A percentile compares a stretch with the other conserved stretches of the same genome.
phyloP scores from a whole-genome alignment of 805 yeast species.

The Diddensiella caesifluorescens region DNA sequence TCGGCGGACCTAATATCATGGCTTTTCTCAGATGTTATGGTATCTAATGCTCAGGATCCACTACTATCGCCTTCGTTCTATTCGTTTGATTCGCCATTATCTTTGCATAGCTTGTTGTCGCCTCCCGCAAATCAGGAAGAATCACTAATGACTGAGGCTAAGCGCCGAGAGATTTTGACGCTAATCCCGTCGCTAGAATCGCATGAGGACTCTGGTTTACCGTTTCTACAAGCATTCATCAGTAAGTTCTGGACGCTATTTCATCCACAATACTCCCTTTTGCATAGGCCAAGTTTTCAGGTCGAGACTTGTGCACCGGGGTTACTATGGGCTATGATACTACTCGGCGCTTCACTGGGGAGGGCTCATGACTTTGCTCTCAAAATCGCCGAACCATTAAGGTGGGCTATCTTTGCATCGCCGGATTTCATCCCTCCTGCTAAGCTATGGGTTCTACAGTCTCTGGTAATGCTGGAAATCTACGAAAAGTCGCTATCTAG shows the following conservation, averaged over 20 bases:
- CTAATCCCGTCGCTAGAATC: conserved; percentile 30
- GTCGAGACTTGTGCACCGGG: conserved; percentile 45
- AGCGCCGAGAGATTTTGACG: conserved; percentile 23
- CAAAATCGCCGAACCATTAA: conserved; percentile 49
- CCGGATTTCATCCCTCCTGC: conserved; percentile 75
- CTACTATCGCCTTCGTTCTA: conserved; percentile 25
- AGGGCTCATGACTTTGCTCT: conserved; percentile 37
- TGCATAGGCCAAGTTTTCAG: conserved; percentile 55
- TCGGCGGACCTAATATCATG: conserved; percentile 30
- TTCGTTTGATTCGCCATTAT: conserved; percentile 36
- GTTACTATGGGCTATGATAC: conserved; percentile 49
- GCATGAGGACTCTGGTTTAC: conserved; percentile 34
- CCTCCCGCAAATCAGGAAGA: conserved; percentile 35
- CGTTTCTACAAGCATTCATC: conserved; percentile 28
- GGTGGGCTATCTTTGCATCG: conserved; percentile 66
- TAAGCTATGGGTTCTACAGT: conserved; percentile 68
- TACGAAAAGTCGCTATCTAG: conserved; percentile 70
- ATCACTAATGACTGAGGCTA: conserved; percentile 31
- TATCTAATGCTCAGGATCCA: conserved; percentile 26
- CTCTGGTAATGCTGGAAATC: conserved; percentile 67
- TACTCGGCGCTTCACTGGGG: conserved; percentile 49
- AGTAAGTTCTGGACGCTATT: conserved; percentile 50
- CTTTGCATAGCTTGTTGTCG: conserved; percentile 36
- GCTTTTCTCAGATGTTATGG: conserved; percentile 34
- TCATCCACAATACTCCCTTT: conserved; percentile 54